Conservation (phyloP, 805 yeast species). For the Maudiozyma turicensis region DNA sequence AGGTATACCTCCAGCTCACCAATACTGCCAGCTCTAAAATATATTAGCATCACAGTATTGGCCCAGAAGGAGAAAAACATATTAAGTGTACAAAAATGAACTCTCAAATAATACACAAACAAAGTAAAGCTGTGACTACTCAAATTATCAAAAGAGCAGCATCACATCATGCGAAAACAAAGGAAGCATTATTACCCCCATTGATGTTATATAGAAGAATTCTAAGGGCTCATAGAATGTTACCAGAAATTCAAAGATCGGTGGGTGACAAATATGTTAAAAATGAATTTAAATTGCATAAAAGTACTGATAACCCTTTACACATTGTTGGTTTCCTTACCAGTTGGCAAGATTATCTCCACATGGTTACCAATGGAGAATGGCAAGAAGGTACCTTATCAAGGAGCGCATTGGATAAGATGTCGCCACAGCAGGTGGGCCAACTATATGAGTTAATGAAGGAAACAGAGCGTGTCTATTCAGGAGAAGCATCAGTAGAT, state of each 20-base stretch:
- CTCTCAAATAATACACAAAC: background rate
- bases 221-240: constrained; percentile 62
- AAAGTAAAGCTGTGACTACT: background rate
- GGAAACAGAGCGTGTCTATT: constrained; percentile 36
- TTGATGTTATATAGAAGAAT: constrained; percentile 67
- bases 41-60: no score
- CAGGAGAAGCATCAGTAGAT: background rate
- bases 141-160: background rate
- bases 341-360: constrained; percentile 85
- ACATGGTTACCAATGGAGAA: constrained; percentile 45
- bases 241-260: constrained; percentile 62
- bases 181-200: constrained; percentile 52
- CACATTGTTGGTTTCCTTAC: constrained; percentile 90
- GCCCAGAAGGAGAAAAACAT: no score
- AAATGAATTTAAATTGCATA: constrained; percentile 82
- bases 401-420: constrained; percentile 56
- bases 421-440: constrained; percentile 84
- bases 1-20: no score
- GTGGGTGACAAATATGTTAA: constrained; percentile 87
- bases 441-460: constrained; percentile 77
- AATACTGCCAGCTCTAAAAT: no score
- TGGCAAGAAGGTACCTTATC: constrained; percentile 61
- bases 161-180: background rate
- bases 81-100: background rate
- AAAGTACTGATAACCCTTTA: constrained; percentile 72